phyloP scores from a whole-genome alignment of 768 basidiomycete genomes.

The Coprinopsis marcescibilis region DNA sequence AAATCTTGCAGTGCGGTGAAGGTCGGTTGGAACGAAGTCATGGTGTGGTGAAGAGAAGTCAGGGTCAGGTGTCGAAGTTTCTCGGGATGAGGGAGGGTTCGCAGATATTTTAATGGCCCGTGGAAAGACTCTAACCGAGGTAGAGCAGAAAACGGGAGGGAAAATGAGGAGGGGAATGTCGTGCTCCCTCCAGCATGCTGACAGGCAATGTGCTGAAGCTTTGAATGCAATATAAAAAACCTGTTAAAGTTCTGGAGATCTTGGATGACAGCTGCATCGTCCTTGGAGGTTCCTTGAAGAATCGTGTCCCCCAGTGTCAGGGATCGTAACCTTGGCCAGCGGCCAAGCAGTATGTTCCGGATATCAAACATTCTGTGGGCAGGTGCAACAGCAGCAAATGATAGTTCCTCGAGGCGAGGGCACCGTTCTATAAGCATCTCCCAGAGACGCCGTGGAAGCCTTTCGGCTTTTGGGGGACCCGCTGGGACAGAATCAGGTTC shows the following conservation, averaged over 20 bases:
- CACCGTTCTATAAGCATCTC: slow-evolving; percentile 35
- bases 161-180: slow-evolving; percentile 21
- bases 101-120: slow-evolving; percentile 26
- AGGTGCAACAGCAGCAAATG: slow-evolving; percentile 29
- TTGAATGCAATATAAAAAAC: slow-evolving; percentile 29
- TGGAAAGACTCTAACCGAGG: slow-evolving; percentile 26
- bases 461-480: slow-evolving; percentile 28
- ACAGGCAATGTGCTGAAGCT: slow-evolving; percentile 22
- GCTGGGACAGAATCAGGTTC: slow-evolving; percentile 16
- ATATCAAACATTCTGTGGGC: slow-evolving; percentile 34
- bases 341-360: slow-evolving; percentile 28
- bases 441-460: slow-evolving; percentile 32
- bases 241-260: slow-evolving; percentile 24
- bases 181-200: slow-evolving; percentile 26
- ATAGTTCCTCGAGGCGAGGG: slow-evolving; percentile 32
- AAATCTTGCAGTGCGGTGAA: slow-evolving; percentile 24
- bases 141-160: slow-evolving; percentile 20
- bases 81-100: slow-evolving; percentile 23
- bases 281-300: slow-evolving; percentile 18
- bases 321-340: slow-evolving; percentile 30
- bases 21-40: slow-evolving; percentile 27
- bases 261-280: slow-evolving; percentile 15
- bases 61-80: slow-evolving; percentile 24
- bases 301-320: slow-evolving; percentile 29
- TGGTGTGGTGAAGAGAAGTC: slow-evolving; percentile 28